Percentiles rank a stretch among this genome's conserved stretches.
phyloP scores from a whole-genome alignment of 2,329 filamentous ascomycete genomes.

The Ceratocystiopsis sp. region DNA sequence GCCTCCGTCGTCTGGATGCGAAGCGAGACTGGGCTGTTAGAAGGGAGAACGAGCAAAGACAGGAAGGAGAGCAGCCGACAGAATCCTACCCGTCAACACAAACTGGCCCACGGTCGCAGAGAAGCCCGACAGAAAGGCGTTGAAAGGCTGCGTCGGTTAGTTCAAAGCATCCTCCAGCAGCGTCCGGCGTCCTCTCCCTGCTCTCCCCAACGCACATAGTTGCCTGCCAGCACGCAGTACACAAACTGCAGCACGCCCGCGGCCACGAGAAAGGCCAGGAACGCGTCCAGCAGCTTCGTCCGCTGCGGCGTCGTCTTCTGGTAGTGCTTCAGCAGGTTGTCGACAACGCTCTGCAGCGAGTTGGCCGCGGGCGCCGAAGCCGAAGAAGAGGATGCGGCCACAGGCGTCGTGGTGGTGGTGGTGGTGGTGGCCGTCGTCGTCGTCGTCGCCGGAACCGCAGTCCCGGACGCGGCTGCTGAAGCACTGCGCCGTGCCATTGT shows the following conservation, averaged over 20 bases:
- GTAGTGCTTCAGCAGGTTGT: constrained; percentile 64
- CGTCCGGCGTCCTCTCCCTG: not conserved
- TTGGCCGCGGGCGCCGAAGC: not conserved
- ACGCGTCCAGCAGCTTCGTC: constrained; percentile 79
- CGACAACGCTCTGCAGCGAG: constrained; percentile 37
- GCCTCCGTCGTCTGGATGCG: constrained; percentile 81
- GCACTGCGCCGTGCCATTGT: too few relatives aligned
- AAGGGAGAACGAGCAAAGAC: not conserved
- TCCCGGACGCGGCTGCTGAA: not conserved
- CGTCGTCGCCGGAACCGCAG: not conserved
- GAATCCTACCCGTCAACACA: constrained; percentile 67
- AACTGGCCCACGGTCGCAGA: constrained; percentile 91
- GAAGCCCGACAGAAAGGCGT: constrained; percentile 94
- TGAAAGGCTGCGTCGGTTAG: constrained; percentile 58
- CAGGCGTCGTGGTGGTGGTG: not conserved
- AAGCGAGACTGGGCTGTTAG: constrained; percentile 39
- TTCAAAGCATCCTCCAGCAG: too few relatives aligned
- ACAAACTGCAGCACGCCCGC: constrained; percentile 84
- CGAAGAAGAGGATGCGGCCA: not conserved
- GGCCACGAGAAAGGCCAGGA: constrained; percentile 72
- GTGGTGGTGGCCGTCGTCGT: constrained; percentile 1
- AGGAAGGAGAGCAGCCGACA: not conserved
- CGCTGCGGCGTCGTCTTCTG: constrained; percentile 68
- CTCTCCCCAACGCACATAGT: constrained; percentile 54
- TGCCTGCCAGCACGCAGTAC: constrained; percentile 82